These are phyloP conservation scores for Macrocystidia cucumis DNA, from an alignment of 1,284 basidiomycete genomes.

Conservation along the genomic window DNA sequence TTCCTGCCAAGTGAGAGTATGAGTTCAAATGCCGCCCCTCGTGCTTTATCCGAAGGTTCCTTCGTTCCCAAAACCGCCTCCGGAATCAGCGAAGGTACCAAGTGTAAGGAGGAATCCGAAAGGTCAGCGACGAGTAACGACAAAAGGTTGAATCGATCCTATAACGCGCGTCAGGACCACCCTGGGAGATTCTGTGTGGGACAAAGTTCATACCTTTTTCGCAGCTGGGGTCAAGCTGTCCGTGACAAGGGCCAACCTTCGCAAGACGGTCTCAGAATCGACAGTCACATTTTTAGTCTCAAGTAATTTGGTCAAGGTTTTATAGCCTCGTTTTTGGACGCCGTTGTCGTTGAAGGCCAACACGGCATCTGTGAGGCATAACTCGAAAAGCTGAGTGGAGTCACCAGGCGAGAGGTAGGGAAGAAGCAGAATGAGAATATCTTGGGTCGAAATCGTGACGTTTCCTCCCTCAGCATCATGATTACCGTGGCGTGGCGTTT, in stretches of 20 bases:
- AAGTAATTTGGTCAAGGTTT: constrained; percentile 72
- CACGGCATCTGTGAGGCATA: constrained; percentile 53
- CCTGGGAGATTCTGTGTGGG: not conserved
- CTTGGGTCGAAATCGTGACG: constrained; percentile 77
- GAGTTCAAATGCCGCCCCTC: constrained; percentile 86
- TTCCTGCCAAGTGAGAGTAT: constrained; percentile 90
- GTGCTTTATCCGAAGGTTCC: constrained; percentile 91
- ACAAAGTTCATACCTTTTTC: constrained; percentile 57
- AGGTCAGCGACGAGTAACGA: constrained; percentile 67
- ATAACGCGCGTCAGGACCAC: constrained; percentile 6
- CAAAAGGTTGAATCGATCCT: constrained; percentile 84
- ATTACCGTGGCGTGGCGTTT: constrained; percentile 22
- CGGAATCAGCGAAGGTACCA: constrained; percentile 86
- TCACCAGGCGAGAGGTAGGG: constrained; percentile 67
- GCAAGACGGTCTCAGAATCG: constrained; percentile 53
- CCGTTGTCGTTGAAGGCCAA: constrained; percentile 74
- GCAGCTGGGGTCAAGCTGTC: constrained; percentile 76
- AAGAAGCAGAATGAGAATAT: constrained; percentile 83
- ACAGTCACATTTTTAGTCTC: constrained; percentile 51
- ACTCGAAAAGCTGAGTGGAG: constrained; percentile 54
- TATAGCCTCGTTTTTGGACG: constrained; percentile 95
- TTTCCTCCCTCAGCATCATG: constrained; percentile 40
- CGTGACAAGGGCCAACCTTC: constrained; percentile 55
- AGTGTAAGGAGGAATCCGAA: constrained; percentile 68
- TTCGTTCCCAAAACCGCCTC: constrained; percentile 98